These are phyloP conservation scores for Metschnikowia picachoensis DNA, from an alignment of 805 yeast genomes.

Conservation along the genomic window DNA sequence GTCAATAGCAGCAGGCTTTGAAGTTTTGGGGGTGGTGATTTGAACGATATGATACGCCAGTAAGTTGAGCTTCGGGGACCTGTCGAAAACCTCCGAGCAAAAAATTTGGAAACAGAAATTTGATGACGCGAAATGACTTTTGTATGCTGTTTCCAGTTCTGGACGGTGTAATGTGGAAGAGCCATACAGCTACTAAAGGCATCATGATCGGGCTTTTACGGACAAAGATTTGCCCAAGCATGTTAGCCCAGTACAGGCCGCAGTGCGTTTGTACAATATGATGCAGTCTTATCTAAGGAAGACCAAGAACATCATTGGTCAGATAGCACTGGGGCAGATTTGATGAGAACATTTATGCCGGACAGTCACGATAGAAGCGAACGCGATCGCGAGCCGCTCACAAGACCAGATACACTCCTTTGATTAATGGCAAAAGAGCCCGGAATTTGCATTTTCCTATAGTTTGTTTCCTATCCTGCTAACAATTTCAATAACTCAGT, in stretches of 20 bases:
- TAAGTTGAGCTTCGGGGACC: too few species aligned
- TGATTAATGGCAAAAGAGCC: neutral
- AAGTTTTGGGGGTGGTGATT: too few species aligned
- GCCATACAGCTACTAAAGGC: neutral
- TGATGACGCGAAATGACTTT: too few species aligned
- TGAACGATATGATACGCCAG: too few species aligned
- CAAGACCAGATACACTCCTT: too few species aligned
- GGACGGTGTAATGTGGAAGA: too few species aligned
- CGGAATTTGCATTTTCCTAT: neutral
- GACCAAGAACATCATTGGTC: slow-evolving; percentile 2
- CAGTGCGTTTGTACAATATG: neutral
- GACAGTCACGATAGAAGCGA: neutral
- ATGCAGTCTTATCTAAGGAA: slow-evolving; percentile 5
- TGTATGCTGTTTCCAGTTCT: too few species aligned
- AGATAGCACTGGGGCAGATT: slow-evolving; percentile 3
- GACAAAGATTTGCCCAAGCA: neutral
- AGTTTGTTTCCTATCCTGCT: too few species aligned
- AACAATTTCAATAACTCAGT: too few species aligned
- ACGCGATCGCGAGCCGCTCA: neutral
- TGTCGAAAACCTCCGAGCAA: too few species aligned
- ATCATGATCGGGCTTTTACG: neutral
- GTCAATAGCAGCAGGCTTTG: too few species aligned
- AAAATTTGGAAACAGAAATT: too few species aligned
- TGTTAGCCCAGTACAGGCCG: neutral
- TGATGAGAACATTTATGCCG: neutral